A percentile compares a stretch with the other conserved stretches of the same genome.
Conservation (phyloP, 1,284 basidiomycete species). For the Filobasidium uniguttulatum region DNA sequence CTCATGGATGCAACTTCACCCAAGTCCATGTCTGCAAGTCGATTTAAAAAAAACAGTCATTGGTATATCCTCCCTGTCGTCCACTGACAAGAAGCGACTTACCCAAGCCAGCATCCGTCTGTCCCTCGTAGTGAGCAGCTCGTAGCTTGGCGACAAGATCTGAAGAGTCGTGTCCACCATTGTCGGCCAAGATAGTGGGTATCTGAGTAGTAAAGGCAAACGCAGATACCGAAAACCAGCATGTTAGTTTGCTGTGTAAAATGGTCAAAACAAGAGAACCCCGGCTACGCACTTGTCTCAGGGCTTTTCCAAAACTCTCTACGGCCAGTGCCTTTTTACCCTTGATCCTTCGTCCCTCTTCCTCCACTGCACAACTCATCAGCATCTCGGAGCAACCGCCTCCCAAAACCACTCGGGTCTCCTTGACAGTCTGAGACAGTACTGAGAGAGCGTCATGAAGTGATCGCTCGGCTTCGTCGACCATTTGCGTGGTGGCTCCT, state of each 20-base stretch:
- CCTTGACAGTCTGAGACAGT: slow-evolving; percentile 92
- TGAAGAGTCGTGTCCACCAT: slow-evolving; percentile 93
- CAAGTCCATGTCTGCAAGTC: slow-evolving; percentile 61
- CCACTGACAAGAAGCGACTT: slow-evolving; percentile 24
- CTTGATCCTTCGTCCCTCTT: slow-evolving; percentile 65
- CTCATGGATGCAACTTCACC: slow-evolving; percentile 80
- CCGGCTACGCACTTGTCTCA: slow-evolving; percentile 49
- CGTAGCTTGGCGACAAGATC: slow-evolving; percentile 82
- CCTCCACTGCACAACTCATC: slow-evolving; percentile 90
- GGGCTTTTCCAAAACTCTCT: slow-evolving; percentile 76
- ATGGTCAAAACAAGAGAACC: too few species aligned
- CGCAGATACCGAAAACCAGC: too few species aligned
- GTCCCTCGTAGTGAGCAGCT: slow-evolving; percentile 87
- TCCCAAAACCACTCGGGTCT: slow-evolving; percentile 84
- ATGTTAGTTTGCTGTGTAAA: too few species aligned
- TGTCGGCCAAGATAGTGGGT: slow-evolving; percentile 92
- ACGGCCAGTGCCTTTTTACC: slow-evolving; percentile 95
- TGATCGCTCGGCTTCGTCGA: slow-evolving; percentile 96
- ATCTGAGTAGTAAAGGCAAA: too few species aligned
- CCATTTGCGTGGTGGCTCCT: slow-evolving; percentile 95
- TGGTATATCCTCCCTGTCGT: not conserved
- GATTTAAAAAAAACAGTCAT: not conserved
- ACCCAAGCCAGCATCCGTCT: slow-evolving; percentile 73
- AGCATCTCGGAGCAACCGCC: slow-evolving; percentile 97
- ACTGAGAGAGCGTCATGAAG: slow-evolving; percentile 95